Evolutionary conservation across 179 eudicot species (phyloP).

Genomic region (Carnegiea gigantea): DNA sequence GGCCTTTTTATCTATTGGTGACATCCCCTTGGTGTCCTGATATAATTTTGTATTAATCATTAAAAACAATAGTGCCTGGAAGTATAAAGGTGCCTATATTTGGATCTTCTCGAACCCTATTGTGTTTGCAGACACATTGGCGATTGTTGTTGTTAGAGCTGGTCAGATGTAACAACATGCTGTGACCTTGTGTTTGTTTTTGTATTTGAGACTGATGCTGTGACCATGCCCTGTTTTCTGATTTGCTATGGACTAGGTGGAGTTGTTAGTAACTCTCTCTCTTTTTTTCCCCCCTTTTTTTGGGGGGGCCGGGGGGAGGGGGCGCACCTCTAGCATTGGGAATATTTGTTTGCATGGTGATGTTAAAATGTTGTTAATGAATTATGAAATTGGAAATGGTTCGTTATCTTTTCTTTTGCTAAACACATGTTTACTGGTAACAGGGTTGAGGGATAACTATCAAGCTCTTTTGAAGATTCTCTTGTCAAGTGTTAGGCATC

Average conservation of each 20-base stretch:
- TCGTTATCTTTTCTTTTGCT: not conserved
- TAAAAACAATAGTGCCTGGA: too few relatives aligned
- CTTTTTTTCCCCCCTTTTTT: not conserved
- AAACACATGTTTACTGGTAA: not conserved
- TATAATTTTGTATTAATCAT: too few relatives aligned
- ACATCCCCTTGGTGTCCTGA: too few relatives aligned
- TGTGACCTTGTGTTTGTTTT: not conserved
- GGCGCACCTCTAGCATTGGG: not conserved
- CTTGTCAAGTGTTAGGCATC: constrained; percentile 45
- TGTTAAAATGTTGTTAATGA: not conserved
- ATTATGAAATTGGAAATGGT: not conserved
- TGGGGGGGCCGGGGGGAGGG: not conserved
- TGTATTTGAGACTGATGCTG: not conserved
- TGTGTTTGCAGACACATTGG: not conserved
- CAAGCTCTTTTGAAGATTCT: constrained; percentile 48
- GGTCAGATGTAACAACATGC: not conserved
- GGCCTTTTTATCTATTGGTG: too few relatives aligned
- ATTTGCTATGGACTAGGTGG: not conserved
- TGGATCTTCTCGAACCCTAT: not conserved
- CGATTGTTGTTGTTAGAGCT: not conserved
- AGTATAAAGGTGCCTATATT: not conserved
- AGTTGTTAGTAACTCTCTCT: not conserved
- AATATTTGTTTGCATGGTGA: not conserved
- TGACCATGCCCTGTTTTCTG: too few relatives aligned
- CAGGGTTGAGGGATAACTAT: constrained; percentile 60